Evolutionary conservation across 768 basidiomycete genomes (phyloP), one percentile per base, ranked within the genome.

Genomic region (Trametes cingulata): DNA sequence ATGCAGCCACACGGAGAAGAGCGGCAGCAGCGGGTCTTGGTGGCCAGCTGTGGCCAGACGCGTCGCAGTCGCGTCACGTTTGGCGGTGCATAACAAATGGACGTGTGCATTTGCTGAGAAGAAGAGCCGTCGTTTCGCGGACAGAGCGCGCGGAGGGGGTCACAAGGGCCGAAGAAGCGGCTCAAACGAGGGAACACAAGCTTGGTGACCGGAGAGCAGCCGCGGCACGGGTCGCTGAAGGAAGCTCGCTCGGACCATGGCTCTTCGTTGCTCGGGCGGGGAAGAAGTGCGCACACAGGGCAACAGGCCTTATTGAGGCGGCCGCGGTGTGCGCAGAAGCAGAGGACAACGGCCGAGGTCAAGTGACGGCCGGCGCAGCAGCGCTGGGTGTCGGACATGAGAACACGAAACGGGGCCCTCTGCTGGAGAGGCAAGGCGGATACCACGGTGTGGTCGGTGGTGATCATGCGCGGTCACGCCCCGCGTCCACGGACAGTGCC

Each of bases 341-440:
- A n/a, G n/a, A 25, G 56, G n/a, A 35, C 46, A 36, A 29, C 33
- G 47, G 41, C n/a, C 40, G 53, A 24, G 60, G 60, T 61, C 60
- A 61, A 61, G 48, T 61, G 60, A 61, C 52, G 36, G 33, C 40
- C n/a, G 46, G 52, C 59, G 52, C 59, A 54, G 59, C 48, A 48
- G 46, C 35, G 60, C 48, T 39, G 60, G 58, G 12, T 33, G 50
- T 49, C 45, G 46, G 35, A 33, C 61, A 62, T 62, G 61, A 62
- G 61, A 62, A 62, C 40, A 27, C 61, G 61, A 62, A 62, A 62
- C 61, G 54, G 37, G 48, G 50, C 33, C 40, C 40, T 14, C 52
- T 41, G 50, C 50, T 27, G 42, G 56, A 35, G 15, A 40, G 36
- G 56, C 46, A 45, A 50, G 43, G 48, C 36, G 42, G 36, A 27